These are phyloP conservation scores for Beauveria scarabaeidicola DNA, from an alignment of 2,329 filamentous ascomycete genomes.

Conservation along the genomic window DNA sequence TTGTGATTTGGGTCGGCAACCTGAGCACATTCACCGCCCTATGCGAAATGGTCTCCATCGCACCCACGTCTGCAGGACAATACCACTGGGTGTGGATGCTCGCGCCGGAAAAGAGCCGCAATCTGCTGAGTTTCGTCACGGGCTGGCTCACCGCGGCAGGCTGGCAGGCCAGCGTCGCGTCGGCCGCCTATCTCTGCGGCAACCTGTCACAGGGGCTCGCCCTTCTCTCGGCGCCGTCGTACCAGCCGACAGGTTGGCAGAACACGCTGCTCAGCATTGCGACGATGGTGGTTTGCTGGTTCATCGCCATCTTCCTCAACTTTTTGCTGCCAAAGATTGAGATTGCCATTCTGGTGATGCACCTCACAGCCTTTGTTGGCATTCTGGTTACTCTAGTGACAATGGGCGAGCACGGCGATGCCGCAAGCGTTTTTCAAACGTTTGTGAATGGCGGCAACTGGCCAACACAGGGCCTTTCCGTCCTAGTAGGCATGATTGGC, in stretches of 20 bases:
- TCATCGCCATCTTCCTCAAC: neutral
- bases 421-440: slow-evolving; percentile 1
- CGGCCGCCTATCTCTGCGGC: slow-evolving; percentile 9
- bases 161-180: slow-evolving; percentile 20
- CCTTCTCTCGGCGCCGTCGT: neutral
- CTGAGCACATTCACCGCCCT: slow-evolving; percentile 25
- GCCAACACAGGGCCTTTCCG: slow-evolving; percentile 23
- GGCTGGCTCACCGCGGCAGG: slow-evolving; percentile 21
- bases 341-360: slow-evolving; percentile 6
- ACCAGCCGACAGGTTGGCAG: slow-evolving; percentile 3
- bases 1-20: slow-evolving; percentile 34
- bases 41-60: slow-evolving; percentile 30
- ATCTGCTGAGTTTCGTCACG: slow-evolving; percentile 26
- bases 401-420: slow-evolving; percentile 6
- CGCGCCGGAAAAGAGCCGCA: slow-evolving; percentile 32
- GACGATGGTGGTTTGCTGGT: neutral
- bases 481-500: slow-evolving; percentile 36
- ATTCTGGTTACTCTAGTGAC: slow-evolving; percentile 2
- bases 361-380: slow-evolving; percentile 6
- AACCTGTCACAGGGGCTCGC: neutral
- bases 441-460: slow-evolving; percentile 33
- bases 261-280: slow-evolving; percentile 7
- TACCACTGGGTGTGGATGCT: slow-evolving; percentile 49
- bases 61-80: slow-evolving; percentile 43
- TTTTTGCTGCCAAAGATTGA: slow-evolving; percentile 11